Conservation (phyloP, 1,284 basidiomycete species). For the Spongiforma sp. region DNA sequence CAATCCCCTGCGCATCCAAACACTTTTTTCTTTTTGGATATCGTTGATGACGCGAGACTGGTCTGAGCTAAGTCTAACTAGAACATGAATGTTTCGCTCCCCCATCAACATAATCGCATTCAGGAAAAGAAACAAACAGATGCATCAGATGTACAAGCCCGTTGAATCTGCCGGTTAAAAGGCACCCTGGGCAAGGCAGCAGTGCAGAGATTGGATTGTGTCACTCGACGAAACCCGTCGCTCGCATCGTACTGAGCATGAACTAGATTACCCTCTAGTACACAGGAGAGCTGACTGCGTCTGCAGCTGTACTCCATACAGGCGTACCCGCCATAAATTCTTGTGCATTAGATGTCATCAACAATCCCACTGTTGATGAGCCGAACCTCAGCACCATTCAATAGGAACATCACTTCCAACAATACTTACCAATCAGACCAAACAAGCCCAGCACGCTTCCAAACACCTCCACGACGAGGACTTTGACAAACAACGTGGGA, state of each 20-base stretch:
- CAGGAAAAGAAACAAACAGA: no score
- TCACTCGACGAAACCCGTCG: no score
- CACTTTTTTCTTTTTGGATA: not conserved
- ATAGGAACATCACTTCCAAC: not conserved
- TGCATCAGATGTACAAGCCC: no score
- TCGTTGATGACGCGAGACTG: no score
- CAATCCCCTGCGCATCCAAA: conserved; percentile 2
- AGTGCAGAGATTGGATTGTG: no score
- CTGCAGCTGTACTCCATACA: conserved; percentile 28
- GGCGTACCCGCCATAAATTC: conserved; percentile 54
- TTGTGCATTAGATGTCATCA: conserved; percentile 64
- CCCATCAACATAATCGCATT: no score
- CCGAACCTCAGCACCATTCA: conserved; percentile 1
- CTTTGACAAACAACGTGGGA: conserved; percentile 92
- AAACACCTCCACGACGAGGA: conserved; percentile 94
- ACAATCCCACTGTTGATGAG: conserved; percentile 59
- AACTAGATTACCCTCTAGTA: conserved; percentile 15
- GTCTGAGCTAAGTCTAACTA: no score
- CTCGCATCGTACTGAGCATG: not conserved
- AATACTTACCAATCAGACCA: conserved; percentile 84
- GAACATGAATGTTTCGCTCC: no score
- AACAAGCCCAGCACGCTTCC: conserved; percentile 92
- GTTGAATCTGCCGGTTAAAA: no score
- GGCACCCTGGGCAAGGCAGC: no score
- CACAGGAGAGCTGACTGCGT: conserved; percentile 28